Conservation (phyloP, 108 stramenopile species). For the Parmales sp. region DNA sequence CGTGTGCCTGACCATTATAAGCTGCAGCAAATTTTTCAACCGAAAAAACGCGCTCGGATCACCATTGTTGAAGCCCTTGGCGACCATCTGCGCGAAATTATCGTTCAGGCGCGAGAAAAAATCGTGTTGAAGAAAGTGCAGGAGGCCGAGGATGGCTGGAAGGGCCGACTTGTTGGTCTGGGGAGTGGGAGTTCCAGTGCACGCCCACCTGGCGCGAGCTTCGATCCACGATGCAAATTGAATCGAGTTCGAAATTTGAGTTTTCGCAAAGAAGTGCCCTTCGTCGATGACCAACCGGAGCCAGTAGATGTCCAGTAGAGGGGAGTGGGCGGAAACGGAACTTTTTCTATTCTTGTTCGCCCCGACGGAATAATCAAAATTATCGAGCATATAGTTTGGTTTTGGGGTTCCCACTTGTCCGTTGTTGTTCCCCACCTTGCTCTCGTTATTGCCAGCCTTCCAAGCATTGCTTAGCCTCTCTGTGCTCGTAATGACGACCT, state of each 20-base stretch:
- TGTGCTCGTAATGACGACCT: conserved; percentile 56
- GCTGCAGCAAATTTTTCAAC: conserved; percentile 39
- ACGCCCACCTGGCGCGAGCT: conserved; percentile 59
- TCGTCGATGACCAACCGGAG: conserved; percentile 65
- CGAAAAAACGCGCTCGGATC: conserved; percentile 48
- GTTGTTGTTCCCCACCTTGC: conserved; percentile 41
- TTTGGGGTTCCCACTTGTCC: conserved; percentile 13
- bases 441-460: conserved; percentile 62
- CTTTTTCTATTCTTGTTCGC: conserved; percentile 16
- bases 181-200: conserved; percentile 76
- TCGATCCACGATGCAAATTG: conserved; percentile 63
- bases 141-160: conserved; percentile 40
- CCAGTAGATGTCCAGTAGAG: conserved; percentile 65
- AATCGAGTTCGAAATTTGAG: conserved; percentile 46
- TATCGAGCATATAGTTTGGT: background rate
- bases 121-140: conserved; percentile 55
- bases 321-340: conserved; percentile 17
- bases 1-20: conserved; percentile 71
- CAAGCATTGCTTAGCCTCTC: conserved; percentile 59
- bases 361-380: background rate
- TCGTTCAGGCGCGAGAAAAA: conserved; percentile 43
- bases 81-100: conserved; percentile 44
- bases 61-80: conserved; percentile 42
- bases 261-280: conserved; percentile 66
- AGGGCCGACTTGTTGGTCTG: conserved; percentile 26